A percentile compares a stretch with the other conserved stretches of the same genome.
Conservation (phyloP, 2,329 filamentous ascomycete genomes). For the Diaporthe velutina region DNA sequence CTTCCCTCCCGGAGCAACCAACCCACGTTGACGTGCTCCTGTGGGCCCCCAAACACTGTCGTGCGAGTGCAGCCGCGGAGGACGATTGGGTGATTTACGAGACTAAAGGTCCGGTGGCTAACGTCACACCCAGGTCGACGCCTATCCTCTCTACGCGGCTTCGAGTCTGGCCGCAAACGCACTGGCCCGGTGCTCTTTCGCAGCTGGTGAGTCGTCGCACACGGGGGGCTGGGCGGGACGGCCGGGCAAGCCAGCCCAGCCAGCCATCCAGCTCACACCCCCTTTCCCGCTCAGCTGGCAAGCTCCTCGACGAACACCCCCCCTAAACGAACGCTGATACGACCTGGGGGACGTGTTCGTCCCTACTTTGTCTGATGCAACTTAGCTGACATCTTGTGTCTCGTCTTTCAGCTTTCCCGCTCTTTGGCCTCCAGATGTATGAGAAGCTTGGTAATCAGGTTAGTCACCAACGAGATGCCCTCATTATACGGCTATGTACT, state of each 20-base stretch:
- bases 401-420: conserved; percentile 75
- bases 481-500: conserved; percentile 8
- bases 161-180: conserved; percentile 87
- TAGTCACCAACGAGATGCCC: neutral
- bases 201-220: conserved; percentile 49
- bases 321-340: conserved; percentile 24
- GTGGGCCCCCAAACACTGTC: conserved; percentile 12
- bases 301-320: neutral
- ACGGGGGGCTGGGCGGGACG: conserved; percentile 16
- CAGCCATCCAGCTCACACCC: conserved; percentile 12
- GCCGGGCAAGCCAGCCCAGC: conserved; percentile 15
- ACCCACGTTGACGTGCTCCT: conserved; percentile 12
- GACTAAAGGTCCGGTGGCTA: conserved; percentile 38
- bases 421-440: conserved; percentile 83
- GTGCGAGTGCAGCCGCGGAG: neutral
- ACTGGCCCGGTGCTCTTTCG: conserved; percentile 83
- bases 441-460: conserved; percentile 72
- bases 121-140: conserved; percentile 69
- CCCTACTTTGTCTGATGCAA: conserved; percentile 9
- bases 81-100: conserved; percentile 45
- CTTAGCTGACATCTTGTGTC: conserved; percentile 33
- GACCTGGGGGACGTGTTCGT: neutral
- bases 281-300: conserved; percentile 43
- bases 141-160: conserved; percentile 81
- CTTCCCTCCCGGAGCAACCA: neutral